phyloP scores from a whole-genome alignment of 352 stramenopile genomes.

The Globisporangium polare region DNA sequence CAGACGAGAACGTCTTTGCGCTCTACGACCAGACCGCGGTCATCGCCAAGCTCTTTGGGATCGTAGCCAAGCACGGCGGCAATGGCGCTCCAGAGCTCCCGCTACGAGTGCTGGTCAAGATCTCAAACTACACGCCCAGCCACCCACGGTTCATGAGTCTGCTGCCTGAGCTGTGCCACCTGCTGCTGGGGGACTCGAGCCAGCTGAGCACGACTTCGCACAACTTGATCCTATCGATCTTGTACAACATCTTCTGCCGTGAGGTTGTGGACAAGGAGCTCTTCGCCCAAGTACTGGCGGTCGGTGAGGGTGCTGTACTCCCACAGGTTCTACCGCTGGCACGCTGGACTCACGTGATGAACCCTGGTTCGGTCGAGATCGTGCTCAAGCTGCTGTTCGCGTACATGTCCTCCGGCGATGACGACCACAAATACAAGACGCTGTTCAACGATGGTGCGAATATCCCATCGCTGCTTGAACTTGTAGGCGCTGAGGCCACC shows the following conservation, averaged over 20 bases:
- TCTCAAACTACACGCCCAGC: slow-evolving; percentile 30
- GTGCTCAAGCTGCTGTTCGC: slow-evolving; percentile 52
- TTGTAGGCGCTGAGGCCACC: slow-evolving; percentile 26
- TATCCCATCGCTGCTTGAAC: slow-evolving; percentile 43
- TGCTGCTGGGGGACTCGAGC: slow-evolving; percentile 12
- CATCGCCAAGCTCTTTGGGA: slow-evolving; percentile 41
- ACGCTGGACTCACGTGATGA: slow-evolving; percentile 39
- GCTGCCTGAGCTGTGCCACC: slow-evolving; percentile 21
- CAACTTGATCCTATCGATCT: slow-evolving; percentile 41
- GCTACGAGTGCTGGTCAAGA: slow-evolving; percentile 42
- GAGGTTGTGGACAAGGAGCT: not conserved
- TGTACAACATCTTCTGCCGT: slow-evolving; percentile 66
- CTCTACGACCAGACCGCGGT: slow-evolving; percentile 51
- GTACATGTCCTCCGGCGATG: slow-evolving; percentile 30
- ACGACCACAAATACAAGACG: slow-evolving; percentile 16
- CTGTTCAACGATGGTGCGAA: slow-evolving; percentile 57
- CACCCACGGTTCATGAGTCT: slow-evolving; percentile 38
- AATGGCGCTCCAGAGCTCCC: slow-evolving; percentile 27
- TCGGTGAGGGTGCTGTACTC: slow-evolving; percentile 33
- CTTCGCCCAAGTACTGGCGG: slow-evolving; percentile 9
- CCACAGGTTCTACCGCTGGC: slow-evolving; percentile 50
- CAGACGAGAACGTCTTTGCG: slow-evolving; percentile 36
- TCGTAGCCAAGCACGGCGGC: slow-evolving; percentile 28
- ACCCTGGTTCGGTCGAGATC: slow-evolving; percentile 30
- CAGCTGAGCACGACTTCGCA: slow-evolving; percentile 13